Conservation (phyloP, 139 green algal species). For the Volvox reticuliferus region DNA sequence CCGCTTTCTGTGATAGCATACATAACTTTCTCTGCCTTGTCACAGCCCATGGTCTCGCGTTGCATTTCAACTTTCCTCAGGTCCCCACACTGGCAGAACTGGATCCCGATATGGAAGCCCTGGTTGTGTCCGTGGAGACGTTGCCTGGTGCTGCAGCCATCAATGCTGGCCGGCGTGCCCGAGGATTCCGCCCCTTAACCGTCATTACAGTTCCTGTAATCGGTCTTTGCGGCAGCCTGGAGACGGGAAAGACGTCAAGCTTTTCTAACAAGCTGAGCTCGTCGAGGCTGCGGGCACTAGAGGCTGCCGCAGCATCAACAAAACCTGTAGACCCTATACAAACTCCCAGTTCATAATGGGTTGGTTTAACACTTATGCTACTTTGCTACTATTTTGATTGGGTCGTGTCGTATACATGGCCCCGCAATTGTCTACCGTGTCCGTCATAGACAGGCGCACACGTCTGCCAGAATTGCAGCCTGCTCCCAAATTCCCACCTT, state of each 20-base stretch:
- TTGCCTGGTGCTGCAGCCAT: constrained; percentile 79
- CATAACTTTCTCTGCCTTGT: too few species aligned
- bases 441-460: too few species aligned
- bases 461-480: too few species aligned
- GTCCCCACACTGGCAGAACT: constrained; percentile 82
- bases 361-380: too few species aligned
- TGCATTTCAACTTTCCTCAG: constrained; percentile 39
- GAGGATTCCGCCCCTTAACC: constrained; percentile 72
- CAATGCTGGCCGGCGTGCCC: constrained; percentile 65
- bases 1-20: too few species aligned
- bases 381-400: too few species aligned
- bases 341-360: too few species aligned
- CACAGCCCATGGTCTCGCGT: too few species aligned
- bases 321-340: too few species aligned
- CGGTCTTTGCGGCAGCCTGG: not conserved
- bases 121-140: constrained; percentile 94
- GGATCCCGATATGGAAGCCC: constrained; percentile 76
- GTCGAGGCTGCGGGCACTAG: constrained; percentile 65
- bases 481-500: too few species aligned
- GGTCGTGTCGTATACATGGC: too few species aligned
- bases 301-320: constrained; percentile 43
- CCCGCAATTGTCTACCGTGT: too few species aligned
- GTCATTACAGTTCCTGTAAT: constrained; percentile 86
- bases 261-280: constrained; percentile 76
- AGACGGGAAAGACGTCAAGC: not conserved